phyloP scores from a whole-genome alignment of 2,329 filamentous ascomycete genomes.

The Pleoardoris graminearum region DNA sequence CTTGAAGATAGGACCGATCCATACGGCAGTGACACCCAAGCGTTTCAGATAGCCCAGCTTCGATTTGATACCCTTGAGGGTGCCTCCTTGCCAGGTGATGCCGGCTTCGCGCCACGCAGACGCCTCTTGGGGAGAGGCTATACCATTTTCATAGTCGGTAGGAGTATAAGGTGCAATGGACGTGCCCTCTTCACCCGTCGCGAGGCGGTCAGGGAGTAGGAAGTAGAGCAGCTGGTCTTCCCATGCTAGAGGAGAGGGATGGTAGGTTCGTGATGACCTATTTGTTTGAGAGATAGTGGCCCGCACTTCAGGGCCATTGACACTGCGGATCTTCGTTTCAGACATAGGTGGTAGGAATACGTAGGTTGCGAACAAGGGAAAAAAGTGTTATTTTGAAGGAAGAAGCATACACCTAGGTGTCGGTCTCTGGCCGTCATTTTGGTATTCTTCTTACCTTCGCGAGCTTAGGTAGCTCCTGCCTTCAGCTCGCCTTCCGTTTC shows the following conservation, averaged over 20 bases:
- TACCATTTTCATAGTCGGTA: conserved; percentile 1
- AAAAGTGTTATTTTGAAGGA: neutral
- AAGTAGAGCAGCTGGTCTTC: conserved; percentile 29
- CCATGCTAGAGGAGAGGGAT: conserved; percentile 24
- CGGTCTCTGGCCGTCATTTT: neutral
- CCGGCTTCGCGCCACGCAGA: conserved; percentile 6
- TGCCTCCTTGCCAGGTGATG: conserved; percentile 21
- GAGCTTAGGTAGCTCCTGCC: neutral
- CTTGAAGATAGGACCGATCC: conserved; percentile 30
- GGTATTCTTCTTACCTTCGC: neutral
- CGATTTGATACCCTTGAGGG: conserved; percentile 18
- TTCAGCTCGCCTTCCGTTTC: neutral
- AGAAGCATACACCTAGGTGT: neutral
- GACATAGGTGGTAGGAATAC: neutral
- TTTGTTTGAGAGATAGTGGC: conserved; percentile 1
- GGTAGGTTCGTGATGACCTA: neutral
- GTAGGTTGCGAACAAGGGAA: neutral
- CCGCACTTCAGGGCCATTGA: conserved; percentile 3
- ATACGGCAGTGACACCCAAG: conserved; percentile 23
- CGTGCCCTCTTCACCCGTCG: conserved; percentile 14
- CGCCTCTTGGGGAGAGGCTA: conserved; percentile 8
- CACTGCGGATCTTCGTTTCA: neutral
- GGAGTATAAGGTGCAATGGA: conserved; percentile 1
- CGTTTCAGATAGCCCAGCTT: conserved; percentile 29
- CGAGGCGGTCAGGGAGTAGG: conserved; percentile 27